These are phyloP conservation scores for Polymyxa betae DNA, from an alignment of 208 protist species.

Conservation along the genomic window DNA sequence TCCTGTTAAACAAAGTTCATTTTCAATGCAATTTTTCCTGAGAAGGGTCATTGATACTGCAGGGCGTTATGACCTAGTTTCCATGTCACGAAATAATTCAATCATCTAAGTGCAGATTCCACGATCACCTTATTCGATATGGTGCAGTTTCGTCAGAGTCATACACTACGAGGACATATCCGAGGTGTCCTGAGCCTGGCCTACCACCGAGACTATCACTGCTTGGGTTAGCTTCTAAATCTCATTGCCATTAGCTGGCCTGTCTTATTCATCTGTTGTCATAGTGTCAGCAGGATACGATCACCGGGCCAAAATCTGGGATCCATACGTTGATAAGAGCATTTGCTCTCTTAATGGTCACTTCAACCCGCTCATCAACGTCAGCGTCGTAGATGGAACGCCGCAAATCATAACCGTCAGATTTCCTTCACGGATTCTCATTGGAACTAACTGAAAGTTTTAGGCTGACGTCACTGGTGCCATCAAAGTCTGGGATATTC, in stretches of 20 bases:
- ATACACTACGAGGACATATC: slow-evolving; percentile 9
- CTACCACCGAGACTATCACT: slow-evolving; percentile 30
- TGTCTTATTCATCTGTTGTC: not conserved
- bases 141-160: not conserved
- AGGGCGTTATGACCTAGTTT: too few relatives aligned
- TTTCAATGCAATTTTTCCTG: too few relatives aligned
- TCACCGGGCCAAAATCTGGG: slow-evolving; percentile 13
- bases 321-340: slow-evolving; percentile 45
- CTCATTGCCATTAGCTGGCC: not conserved
- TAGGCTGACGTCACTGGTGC: not conserved
- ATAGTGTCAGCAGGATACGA: slow-evolving; percentile 19
- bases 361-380: slow-evolving; percentile 28
- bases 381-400: not conserved
- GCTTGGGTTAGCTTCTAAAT: not conserved
- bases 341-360: slow-evolving; percentile 39
- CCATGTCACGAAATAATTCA: too few relatives aligned
- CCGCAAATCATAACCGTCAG: slow-evolving; percentile 18
- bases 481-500: slow-evolving; percentile 47
- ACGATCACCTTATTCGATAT: slow-evolving; percentile 42
- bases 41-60: too few relatives aligned
- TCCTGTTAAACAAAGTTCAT: too few relatives aligned
- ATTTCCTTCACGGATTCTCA: not conserved
- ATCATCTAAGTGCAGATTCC: not conserved
- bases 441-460: not conserved
- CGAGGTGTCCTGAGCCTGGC: slow-evolving; percentile 37